Conservation (phyloP, 2,329 filamentous ascomycete genomes). For the Sporothrix schenckii region DNA sequence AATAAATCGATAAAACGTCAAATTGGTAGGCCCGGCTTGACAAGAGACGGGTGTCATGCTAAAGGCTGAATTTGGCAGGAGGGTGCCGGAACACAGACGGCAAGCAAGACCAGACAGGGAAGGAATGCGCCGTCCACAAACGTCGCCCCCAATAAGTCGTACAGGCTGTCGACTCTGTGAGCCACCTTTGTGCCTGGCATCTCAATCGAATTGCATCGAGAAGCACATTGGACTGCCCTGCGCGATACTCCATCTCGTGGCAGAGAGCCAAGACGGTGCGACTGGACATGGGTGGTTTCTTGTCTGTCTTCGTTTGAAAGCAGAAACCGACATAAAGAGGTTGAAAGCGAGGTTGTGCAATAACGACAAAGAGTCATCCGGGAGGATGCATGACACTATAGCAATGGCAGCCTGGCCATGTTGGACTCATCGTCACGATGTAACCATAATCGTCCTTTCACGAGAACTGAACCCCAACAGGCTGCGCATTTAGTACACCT, state of each 20-base stretch:
- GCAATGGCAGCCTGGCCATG: conserved; percentile 7
- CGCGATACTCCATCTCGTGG: conserved; percentile 7
- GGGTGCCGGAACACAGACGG: not conserved
- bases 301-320: not conserved
- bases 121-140: no score
- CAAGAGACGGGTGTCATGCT: no score
- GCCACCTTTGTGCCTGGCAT: no score
- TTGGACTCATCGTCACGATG: not conserved
- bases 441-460: no score
- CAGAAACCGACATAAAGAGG: not conserved
- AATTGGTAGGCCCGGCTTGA: no score
- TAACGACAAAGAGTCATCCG: conserved; percentile 10
- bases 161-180: no score
- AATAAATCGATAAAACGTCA: no score
- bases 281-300: not conserved
- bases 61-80: no score
- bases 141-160: no score
- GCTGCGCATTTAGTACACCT: no score
- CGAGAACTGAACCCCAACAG: no score
- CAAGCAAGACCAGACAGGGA: not conserved
- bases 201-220: no score
- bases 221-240: not conserved
- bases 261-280: conserved; percentile 6
- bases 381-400: conserved; percentile 9
- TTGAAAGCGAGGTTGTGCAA: not conserved